Percentiles rank a stretch among this genome's conserved stretches.
Conservation (phyloP, 345 rosid species). For the Acer saccharum region DNA sequence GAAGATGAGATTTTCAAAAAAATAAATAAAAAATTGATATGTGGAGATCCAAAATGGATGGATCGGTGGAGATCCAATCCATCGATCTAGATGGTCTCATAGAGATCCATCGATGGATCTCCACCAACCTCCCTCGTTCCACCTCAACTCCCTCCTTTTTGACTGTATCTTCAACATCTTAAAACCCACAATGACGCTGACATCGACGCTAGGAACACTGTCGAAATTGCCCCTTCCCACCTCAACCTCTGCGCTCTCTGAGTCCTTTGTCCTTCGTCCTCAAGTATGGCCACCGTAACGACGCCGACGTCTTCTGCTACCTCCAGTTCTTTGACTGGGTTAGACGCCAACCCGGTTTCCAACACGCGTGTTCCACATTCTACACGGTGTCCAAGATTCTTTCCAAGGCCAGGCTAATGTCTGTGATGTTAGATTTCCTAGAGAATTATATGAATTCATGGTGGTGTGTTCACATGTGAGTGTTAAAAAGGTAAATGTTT, state of each 20-base stretch:
- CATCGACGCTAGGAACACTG: too few species aligned
- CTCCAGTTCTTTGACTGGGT: slow-evolving; percentile 94
- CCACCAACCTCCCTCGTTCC: too few species aligned
- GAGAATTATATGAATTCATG: slow-evolving; percentile 25
- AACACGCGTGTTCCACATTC: slow-evolving; percentile 63
- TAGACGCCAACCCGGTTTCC: slow-evolving; percentile 60
- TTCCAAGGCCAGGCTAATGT: slow-evolving; percentile 41
- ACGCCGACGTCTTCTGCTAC: slow-evolving; percentile 55
- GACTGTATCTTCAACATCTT: slow-evolving; percentile 53
- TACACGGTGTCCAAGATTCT: slow-evolving; percentile 77
- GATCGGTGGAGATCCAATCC: too few species aligned
- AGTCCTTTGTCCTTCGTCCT: slow-evolving; percentile 61
- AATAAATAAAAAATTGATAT: too few species aligned
- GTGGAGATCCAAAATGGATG: too few species aligned
- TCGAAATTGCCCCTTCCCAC: slow-evolving; percentile 34
- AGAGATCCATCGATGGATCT: too few species aligned
- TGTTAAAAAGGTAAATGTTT: too few species aligned
- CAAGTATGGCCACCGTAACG: slow-evolving; percentile 31
- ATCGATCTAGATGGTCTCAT: too few species aligned
- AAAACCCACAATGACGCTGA: slow-evolving; percentile 1
- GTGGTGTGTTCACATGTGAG: not conserved
- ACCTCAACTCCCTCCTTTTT: slow-evolving; percentile 26
- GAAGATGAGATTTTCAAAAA: too few species aligned
- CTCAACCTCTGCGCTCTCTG: slow-evolving; percentile 54
- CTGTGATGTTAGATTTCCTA: slow-evolving; percentile 49